Percentiles rank a stretch among this genome's conserved stretches.
These are phyloP conservation scores for Moniliophthora roreri DNA, from an alignment of 1,284 basidiomycete species.

Conservation along the genomic window DNA sequence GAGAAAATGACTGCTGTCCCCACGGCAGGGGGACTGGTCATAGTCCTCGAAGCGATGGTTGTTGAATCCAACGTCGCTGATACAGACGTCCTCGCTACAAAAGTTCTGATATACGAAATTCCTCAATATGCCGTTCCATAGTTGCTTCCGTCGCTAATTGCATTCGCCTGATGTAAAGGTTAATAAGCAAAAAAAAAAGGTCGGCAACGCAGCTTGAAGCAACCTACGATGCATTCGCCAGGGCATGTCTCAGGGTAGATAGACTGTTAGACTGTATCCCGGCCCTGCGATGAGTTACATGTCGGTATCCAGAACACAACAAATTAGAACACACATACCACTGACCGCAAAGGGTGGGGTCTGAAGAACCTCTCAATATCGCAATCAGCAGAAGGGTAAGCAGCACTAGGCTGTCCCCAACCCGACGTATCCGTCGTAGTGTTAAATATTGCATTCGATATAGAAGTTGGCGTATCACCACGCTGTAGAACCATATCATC, in stretches of 20 bases:
- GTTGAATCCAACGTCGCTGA: no score
- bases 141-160: not conserved
- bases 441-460: conserved; percentile 28
- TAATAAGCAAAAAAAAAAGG: not conserved
- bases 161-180: not conserved
- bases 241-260: conserved; percentile 14
- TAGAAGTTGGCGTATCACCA: conserved; percentile 37
- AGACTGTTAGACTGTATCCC: conserved; percentile 12
- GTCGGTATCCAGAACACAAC: not conserved
- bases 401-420: conserved; percentile 62
- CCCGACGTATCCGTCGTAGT: conserved; percentile 48
- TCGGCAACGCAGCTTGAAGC: no score
- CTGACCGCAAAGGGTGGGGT: conserved; percentile 53
- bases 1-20: no score
- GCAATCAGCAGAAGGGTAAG: conserved; percentile 45
- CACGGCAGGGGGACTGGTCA: no score
- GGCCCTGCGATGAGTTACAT: no score
- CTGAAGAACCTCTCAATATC: conserved; percentile 52
- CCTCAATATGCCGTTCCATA: not conserved
- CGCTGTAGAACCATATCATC: conserved; percentile 30
- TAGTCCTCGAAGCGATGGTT: no score
- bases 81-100: no score
- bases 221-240: conserved; percentile 7
- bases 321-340: conserved; percentile 32
- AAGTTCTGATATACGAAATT: conserved; percentile 1